Conservation (phyloP, 73 alveolate species). For the Paramecium tetraurelia region DNA sequence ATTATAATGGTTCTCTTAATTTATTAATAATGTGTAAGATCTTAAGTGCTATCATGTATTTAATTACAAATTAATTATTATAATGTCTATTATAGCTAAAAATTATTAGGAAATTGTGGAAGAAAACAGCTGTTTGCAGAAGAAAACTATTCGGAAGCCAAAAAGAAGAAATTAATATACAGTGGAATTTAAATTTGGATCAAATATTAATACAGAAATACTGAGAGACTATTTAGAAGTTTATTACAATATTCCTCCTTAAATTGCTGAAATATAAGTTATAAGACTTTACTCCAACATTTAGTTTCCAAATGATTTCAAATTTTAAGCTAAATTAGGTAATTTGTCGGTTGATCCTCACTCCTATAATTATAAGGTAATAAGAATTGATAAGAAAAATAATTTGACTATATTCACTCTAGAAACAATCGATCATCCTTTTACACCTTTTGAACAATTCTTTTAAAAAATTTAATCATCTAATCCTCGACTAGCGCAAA, state of each 20-base stretch:
- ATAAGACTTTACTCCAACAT: not conserved
- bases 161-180: slow-evolving; percentile 4
- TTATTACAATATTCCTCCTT: not conserved
- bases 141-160: not conserved
- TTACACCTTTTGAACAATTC: not conserved
- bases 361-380: not conserved
- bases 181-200: slow-evolving; percentile 6
- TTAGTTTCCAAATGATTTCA: slow-evolving; percentile 5
- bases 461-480: not conserved
- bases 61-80: not conserved
- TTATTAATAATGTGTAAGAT: not conserved
- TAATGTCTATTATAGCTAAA: not conserved
- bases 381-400: not conserved
- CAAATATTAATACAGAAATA: not conserved
- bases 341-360: not conserved
- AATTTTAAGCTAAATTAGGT: not conserved
- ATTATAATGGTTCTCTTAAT: not conserved
- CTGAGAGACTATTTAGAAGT: not conserved
- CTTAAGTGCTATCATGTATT: not conserved
- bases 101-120: not conserved
- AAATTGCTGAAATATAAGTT: not conserved
- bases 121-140: not conserved
- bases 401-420: not conserved
- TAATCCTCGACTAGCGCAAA: not conserved
- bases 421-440: not conserved